A percentile compares a stretch with the other conserved stretches of the same genome.
Conservation (phyloP, 2,329 filamentous ascomycete species). For the Verticillium nonalfalfae region DNA sequence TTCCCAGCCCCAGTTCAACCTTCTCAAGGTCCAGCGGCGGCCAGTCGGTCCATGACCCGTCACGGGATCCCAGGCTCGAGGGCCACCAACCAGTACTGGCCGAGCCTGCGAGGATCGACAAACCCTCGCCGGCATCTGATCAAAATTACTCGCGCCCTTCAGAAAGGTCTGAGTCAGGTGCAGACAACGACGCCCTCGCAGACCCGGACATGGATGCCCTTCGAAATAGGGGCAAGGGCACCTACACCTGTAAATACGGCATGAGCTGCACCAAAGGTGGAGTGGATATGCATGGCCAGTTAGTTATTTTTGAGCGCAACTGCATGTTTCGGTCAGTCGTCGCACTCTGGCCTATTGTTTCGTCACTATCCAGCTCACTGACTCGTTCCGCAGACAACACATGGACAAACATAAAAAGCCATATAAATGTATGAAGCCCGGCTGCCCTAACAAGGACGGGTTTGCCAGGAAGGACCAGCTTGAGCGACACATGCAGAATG, state of each 20-base stretch:
- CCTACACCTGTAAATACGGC: slow-evolving; percentile 27
- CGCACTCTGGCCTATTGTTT: background rate
- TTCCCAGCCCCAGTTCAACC: background rate
- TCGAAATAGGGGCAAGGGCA: slow-evolving; percentile 30
- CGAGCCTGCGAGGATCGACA: background rate
- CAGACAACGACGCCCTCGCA: background rate
- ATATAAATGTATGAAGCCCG: slow-evolving; percentile 29
- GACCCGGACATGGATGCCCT: slow-evolving; percentile 27
- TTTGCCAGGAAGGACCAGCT: slow-evolving; percentile 34
- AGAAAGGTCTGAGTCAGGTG: background rate
- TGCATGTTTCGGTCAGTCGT: slow-evolving; percentile 30
- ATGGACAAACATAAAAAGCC: slow-evolving; percentile 36
- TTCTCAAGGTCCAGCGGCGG: background rate
- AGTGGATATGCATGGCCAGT: slow-evolving; percentile 28
- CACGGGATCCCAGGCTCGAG: background rate
- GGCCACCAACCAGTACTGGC: background rate
- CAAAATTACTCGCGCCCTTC: background rate
- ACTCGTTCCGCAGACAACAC: slow-evolving; percentile 25
- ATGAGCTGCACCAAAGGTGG: slow-evolving; percentile 31
- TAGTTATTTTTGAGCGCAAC: slow-evolving; percentile 32
- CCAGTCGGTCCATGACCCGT: background rate
- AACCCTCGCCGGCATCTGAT: background rate
- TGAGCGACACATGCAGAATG: slow-evolving; percentile 31
- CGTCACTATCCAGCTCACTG: background rate
- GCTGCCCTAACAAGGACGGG: slow-evolving; percentile 33